These are phyloP conservation scores for Cicer chorassanicum DNA, from an alignment of 306 rosid species.

Conservation along the genomic window DNA sequence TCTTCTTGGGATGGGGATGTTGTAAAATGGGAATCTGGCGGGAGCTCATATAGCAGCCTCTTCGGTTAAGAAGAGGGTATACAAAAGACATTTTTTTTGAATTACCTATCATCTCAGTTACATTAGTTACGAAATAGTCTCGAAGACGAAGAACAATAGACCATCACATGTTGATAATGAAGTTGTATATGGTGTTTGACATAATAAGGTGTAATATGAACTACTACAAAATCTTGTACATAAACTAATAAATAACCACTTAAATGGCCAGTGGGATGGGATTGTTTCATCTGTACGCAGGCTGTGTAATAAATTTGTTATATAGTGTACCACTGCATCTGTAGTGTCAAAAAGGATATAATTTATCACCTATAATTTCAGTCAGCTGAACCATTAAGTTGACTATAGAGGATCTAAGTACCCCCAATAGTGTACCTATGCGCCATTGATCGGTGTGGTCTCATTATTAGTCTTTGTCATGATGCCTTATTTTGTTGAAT, in stretches of 20 bases:
- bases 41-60: slow-evolving; percentile 52
- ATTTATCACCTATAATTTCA: too few species aligned
- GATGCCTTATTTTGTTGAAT: not conserved
- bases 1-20: slow-evolving; percentile 96
- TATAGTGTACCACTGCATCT: not conserved
- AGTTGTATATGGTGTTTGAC: slow-evolving; percentile 30
- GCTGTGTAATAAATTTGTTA: not conserved
- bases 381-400: not conserved
- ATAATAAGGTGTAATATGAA: slow-evolving; percentile 31
- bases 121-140: slow-evolving; percentile 18
- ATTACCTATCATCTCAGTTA: slow-evolving; percentile 19
- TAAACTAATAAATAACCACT: slow-evolving; percentile 42
- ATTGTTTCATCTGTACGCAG: slow-evolving; percentile 26
- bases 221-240: slow-evolving; percentile 41
- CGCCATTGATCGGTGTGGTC: not conserved
- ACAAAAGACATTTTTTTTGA: slow-evolving; percentile 51
- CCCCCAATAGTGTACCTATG: not conserved
- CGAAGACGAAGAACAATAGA: not conserved
- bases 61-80: slow-evolving; percentile 45
- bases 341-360: not conserved
- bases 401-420: not conserved
- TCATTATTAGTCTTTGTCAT: not conserved
- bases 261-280: slow-evolving; percentile 4
- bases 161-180: slow-evolving; percentile 18
- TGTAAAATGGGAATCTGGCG: slow-evolving; percentile 81